phyloP scores from a whole-genome alignment of 1,284 basidiomycete genomes.

The Leccinum fallax region DNA sequence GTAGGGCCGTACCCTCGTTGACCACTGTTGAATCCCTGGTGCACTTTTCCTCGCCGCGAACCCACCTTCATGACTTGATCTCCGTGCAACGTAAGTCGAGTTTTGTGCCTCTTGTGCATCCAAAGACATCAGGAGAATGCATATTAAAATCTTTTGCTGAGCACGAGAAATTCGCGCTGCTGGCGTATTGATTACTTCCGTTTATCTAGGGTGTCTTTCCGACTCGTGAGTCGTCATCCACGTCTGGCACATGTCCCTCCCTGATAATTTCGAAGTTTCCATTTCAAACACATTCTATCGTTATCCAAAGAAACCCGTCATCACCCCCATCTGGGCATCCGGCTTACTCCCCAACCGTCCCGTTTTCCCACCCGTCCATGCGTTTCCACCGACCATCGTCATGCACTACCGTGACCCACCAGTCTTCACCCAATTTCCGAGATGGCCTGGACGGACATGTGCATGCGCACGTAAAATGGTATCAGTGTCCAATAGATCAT shows the following conservation, averaged over 20 bases:
- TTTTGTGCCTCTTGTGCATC: neutral
- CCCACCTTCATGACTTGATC: slow-evolving; percentile 23
- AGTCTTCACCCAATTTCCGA: slow-evolving; percentile 24
- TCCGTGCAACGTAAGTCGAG: slow-evolving; percentile 15
- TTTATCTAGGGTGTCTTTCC: slow-evolving; percentile 11
- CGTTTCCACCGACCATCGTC: slow-evolving; percentile 11
- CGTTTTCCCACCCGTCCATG: slow-evolving; percentile 4
- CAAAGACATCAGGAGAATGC: neutral
- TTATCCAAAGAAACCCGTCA: slow-evolving; percentile 8
- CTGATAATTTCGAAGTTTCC: slow-evolving; percentile 12
- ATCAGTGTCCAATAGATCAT: slow-evolving; percentile 4
- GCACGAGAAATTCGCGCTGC: slow-evolving; percentile 8
- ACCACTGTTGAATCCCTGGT: slow-evolving; percentile 7
- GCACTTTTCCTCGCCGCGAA: slow-evolving; percentile 12
- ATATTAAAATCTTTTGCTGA: slow-evolving; percentile 8
- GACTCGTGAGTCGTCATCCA: neutral
- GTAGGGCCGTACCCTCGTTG: slow-evolving; percentile 24
- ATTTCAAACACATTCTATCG: slow-evolving; percentile 10
- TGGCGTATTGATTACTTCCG: slow-evolving; percentile 9
- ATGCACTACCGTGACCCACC: slow-evolving; percentile 8
- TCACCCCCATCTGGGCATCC: slow-evolving; percentile 10
- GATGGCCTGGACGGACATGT: slow-evolving; percentile 8
- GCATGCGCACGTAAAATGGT: slow-evolving; percentile 9
- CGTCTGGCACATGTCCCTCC: slow-evolving; percentile 12
- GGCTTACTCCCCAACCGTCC: slow-evolving; percentile 2